Evolutionary conservation across 768 basidiomycete genomes (phyloP).

Genomic region (Tubosaeta sp.): DNA sequence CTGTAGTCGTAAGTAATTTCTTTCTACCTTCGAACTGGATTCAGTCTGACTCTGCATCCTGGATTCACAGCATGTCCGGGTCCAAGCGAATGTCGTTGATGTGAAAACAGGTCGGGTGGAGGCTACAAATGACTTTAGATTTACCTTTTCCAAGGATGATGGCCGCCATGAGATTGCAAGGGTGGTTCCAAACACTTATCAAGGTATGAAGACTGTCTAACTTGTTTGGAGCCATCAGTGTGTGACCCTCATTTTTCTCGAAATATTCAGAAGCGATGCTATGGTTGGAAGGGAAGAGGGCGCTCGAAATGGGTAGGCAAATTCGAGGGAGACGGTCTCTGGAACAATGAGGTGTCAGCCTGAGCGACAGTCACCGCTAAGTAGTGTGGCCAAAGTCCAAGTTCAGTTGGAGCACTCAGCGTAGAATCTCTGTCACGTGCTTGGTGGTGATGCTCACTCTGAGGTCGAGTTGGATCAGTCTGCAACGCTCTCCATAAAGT

Average conservation of each 20-base stretch:
- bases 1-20: constrained; percentile 50
- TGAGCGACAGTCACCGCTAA: too few species aligned
- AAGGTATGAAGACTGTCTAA: constrained; percentile 37
- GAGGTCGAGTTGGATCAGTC: too few species aligned
- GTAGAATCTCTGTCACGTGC: too few species aligned
- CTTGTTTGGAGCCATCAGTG: neutral
- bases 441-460: too few species aligned
- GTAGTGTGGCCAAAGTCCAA: too few species aligned
- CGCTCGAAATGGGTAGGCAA: constrained; percentile 64
- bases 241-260: constrained; percentile 6
- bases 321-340: constrained; percentile 42
- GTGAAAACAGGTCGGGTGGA: constrained; percentile 59
- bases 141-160: constrained; percentile 60
- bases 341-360: neutral
- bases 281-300: constrained; percentile 76
- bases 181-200: constrained; percentile 67
- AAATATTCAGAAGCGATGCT: constrained; percentile 67
- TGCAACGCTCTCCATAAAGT: too few species aligned
- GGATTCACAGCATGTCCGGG: constrained; percentile 56
- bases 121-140: constrained; percentile 72
- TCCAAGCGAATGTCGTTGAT: constrained; percentile 69
- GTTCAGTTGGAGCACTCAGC: too few species aligned
- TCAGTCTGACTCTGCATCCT: neutral
- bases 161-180: constrained; percentile 33
- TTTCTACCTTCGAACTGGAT: neutral